Conservation (phyloP, 176 grass and related monocot genomes). For the Ensete glaucum region DNA sequence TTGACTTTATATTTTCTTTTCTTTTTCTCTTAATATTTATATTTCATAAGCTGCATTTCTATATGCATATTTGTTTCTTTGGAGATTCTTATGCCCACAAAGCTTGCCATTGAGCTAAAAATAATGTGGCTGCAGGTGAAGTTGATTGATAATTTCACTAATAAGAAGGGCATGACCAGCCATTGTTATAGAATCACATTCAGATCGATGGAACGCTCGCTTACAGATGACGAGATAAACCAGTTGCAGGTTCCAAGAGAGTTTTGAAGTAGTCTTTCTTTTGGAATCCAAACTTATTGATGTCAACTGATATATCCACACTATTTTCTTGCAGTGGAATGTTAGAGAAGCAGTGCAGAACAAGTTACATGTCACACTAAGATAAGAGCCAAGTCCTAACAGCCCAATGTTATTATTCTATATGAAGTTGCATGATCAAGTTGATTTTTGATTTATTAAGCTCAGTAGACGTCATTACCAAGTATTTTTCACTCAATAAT, state of each 20-base stretch:
- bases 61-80: not conserved
- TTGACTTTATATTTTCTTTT: not conserved
- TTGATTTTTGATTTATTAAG: not conserved
- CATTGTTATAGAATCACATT: constrained; percentile 93
- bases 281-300: not conserved
- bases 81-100: not conserved
- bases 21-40: not conserved
- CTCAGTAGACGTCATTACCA: not conserved
- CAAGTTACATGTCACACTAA: constrained; percentile 76
- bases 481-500: too few relatives aligned
- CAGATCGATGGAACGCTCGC: constrained; percentile 81
- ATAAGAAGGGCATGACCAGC: constrained; percentile 97
- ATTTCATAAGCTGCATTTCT: not conserved
- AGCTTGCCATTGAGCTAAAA: not conserved
- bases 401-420: not conserved
- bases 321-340: constrained; percentile 52
- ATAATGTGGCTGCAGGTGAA: constrained; percentile 40
- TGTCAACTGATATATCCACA: constrained; percentile 2
- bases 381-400: constrained; percentile 26
- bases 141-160: constrained; percentile 92
- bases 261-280: not conserved
- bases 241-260: constrained; percentile 48
- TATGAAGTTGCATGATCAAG: not conserved
- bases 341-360: constrained; percentile 77
- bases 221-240: constrained; percentile 89